Evolutionary conservation across 2,329 filamentous ascomycete species (phyloP).

Genomic region (Trichoderma brevicompactum): DNA sequence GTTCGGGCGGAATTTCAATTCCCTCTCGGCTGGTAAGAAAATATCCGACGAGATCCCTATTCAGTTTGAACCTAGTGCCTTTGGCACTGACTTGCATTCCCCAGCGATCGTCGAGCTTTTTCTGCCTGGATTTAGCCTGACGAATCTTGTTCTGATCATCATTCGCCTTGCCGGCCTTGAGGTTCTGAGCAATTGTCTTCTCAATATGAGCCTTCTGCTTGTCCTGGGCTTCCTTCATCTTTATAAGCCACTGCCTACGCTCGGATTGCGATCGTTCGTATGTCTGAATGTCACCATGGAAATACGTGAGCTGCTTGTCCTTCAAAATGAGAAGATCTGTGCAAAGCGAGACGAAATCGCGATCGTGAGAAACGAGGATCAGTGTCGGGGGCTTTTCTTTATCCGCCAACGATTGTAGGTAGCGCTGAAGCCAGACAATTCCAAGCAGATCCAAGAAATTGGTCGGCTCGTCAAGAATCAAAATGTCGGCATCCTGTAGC

Average conservation of each 20-base stretch:
- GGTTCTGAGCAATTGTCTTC: constrained; percentile 73
- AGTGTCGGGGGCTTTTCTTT: constrained; percentile 64
- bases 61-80: constrained; percentile 80
- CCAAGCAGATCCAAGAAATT: constrained; percentile 84
- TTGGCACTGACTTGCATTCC: constrained; percentile 73
- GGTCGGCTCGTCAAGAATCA: constrained; percentile 85
- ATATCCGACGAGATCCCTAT: constrained; percentile 70
- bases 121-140: constrained; percentile 83
- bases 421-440: constrained; percentile 82
- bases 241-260: constrained; percentile 68
- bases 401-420: constrained; percentile 64
- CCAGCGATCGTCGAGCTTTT: constrained; percentile 81
- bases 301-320: constrained; percentile 72
- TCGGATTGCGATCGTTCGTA: constrained; percentile 73
- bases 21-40: constrained; percentile 63
- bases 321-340: constrained; percentile 78
- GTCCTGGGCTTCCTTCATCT: constrained; percentile 82
- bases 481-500: constrained; percentile 73
- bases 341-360: constrained; percentile 76
- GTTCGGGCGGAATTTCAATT: constrained; percentile 71
- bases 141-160: constrained; percentile 84
- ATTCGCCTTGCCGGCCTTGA: constrained; percentile 74
- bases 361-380: constrained; percentile 81
- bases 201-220: constrained; percentile 81
- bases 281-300: constrained; percentile 72